These are phyloP conservation scores for Arthroderma sp. DNA, from an alignment of 2,329 filamentous ascomycete genomes.

Conservation along the genomic window DNA sequence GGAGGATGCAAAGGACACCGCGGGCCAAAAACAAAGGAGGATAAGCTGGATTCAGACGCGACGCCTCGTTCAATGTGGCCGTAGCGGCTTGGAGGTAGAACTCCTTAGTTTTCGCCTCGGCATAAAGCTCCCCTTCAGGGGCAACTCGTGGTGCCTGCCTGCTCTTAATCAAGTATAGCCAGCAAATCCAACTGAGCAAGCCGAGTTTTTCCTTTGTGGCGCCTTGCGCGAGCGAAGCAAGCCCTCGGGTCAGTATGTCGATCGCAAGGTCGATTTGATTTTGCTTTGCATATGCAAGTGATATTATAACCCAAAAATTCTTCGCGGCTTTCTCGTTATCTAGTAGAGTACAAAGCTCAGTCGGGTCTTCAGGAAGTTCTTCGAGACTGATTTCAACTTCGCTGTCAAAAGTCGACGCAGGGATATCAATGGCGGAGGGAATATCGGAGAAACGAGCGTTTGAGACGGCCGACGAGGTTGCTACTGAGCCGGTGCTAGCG, in stretches of 20 bases:
- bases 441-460: slow-evolving; percentile 46
- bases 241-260: slow-evolving; percentile 57
- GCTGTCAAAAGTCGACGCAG: slow-evolving; percentile 47
- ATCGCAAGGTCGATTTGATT: slow-evolving; percentile 76
- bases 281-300: slow-evolving; percentile 91
- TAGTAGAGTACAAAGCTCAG: slow-evolving; percentile 84
- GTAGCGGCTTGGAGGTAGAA: slow-evolving; percentile 86
- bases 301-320: slow-evolving; percentile 96
- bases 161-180: slow-evolving; percentile 83
- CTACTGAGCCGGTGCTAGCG: slow-evolving; percentile 22
- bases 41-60: slow-evolving; percentile 81
- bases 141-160: slow-evolving; percentile 60
- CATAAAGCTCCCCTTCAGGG: slow-evolving; percentile 49
- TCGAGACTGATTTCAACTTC: slow-evolving; percentile 87
- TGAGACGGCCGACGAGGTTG: slow-evolving; percentile 18
- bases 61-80: slow-evolving; percentile 84
- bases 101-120: slow-evolving; percentile 81
- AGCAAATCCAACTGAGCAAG: slow-evolving; percentile 72
- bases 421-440: slow-evolving; percentile 50
- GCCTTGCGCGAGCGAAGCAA: slow-evolving; percentile 54
- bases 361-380: slow-evolving; percentile 82
- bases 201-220: slow-evolving; percentile 72
- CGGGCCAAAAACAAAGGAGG: slow-evolving; percentile 83
- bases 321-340: slow-evolving; percentile 88
- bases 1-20: slow-evolving; percentile 75